phyloP scores from a whole-genome alignment of 1,139 yeast species.

The Taphrina wiesneri region DNA sequence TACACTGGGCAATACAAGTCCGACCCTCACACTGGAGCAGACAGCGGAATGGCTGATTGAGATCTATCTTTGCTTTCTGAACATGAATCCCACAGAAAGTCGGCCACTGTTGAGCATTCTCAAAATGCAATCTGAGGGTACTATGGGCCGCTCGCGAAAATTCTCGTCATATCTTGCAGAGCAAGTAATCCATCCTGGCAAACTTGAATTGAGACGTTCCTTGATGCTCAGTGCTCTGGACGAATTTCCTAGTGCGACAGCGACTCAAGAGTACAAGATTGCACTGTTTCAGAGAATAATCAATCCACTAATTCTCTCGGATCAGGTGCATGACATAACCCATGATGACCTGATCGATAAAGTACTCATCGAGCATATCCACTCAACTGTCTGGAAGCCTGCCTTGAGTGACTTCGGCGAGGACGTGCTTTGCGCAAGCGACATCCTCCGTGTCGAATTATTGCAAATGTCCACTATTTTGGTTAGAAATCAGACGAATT shows the following conservation, averaged over 20 bases:
- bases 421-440: constrained; percentile 69
- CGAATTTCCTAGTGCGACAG: neutral
- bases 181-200: neutral
- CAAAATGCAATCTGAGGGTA: neutral
- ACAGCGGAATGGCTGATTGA: neutral
- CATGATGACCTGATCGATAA: constrained; percentile 37
- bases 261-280: constrained; percentile 11
- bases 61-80: neutral
- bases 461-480: constrained; percentile 78
- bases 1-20: neutral
- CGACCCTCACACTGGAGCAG: neutral
- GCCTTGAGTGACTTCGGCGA: constrained; percentile 51
- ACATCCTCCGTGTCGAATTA: constrained; percentile 72
- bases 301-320: constrained; percentile 28
- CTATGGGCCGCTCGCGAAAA: neutral
- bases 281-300: constrained; percentile 26
- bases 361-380: constrained; percentile 64
- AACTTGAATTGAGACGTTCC: neutral
- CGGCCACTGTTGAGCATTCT: neutral
- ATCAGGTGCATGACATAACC: neutral
- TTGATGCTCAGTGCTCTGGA: neutral
- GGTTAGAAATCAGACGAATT: constrained; percentile 65
- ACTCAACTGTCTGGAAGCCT: constrained; percentile 64
- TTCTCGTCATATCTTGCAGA: neutral
- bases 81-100: neutral